Percentiles rank a stretch among this genome's conserved stretches.
These are phyloP conservation scores for Diaporthe nobilis DNA, from an alignment of 2,329 filamentous ascomycete species.

Conservation along the genomic window DNA sequence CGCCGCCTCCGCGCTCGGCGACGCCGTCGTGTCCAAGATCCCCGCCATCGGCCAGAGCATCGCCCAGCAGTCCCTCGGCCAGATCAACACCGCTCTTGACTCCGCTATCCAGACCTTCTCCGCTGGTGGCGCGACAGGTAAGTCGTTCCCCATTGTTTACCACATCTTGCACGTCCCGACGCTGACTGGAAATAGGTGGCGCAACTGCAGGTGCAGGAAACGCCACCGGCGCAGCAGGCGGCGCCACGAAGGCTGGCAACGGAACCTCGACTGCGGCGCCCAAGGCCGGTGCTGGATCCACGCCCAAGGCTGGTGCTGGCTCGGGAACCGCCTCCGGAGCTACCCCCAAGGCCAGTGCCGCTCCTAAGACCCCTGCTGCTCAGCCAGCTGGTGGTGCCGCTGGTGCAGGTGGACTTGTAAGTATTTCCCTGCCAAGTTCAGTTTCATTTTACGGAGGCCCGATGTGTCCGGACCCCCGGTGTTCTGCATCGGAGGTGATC, in stretches of 20 bases:
- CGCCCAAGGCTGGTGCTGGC: not conserved
- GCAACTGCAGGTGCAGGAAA: not conserved
- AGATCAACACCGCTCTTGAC: conserved; percentile 46
- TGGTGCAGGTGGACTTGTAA: not conserved
- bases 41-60: conserved; percentile 48
- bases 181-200: not conserved
- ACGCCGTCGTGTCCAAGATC: conserved; percentile 47
- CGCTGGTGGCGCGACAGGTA: conserved; percentile 8
- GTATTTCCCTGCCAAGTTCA: too few species aligned
- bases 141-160: not conserved
- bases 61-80: conserved; percentile 47
- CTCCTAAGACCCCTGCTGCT: not conserved
- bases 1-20: conserved; percentile 51
- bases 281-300: not conserved
- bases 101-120: conserved; percentile 44
- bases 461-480: too few species aligned
- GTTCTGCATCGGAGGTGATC: too few species aligned
- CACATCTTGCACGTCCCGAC: rapidly evolving
- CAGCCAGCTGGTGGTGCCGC: not conserved
- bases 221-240: not conserved
- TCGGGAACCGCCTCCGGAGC: not conserved
- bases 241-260: conserved; percentile 15
- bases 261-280: conserved; percentile 12
- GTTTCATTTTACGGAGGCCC: too few species aligned
- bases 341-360: not conserved